phyloP scores from a whole-genome alignment of 169 alveolate genomes.

The Cryptosporidium ryanae region DNA sequence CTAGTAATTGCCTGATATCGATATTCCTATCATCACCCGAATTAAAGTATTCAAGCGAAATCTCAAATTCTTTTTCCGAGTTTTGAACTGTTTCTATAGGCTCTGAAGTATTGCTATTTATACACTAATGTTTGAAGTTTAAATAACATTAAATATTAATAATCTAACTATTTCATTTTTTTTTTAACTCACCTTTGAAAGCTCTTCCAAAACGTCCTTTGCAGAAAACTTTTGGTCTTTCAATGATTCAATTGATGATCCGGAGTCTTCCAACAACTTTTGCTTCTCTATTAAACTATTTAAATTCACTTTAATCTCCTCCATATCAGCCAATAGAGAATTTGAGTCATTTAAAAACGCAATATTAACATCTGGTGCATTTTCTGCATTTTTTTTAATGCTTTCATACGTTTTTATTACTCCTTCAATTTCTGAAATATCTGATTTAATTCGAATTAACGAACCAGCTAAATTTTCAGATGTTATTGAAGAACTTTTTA shows the following conservation, averaged over 20 bases:
- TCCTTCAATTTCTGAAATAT: slow-evolving; percentile 54
- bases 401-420: slow-evolving; percentile 24
- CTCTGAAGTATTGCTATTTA: neutral
- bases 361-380: slow-evolving; percentile 2
- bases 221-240: slow-evolving; percentile 38
- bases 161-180: neutral
- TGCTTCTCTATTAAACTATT: slow-evolving; percentile 37
- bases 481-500: slow-evolving; percentile 2
- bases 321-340: slow-evolving; percentile 27
- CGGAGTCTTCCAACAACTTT: slow-evolving; percentile 1
- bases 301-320: slow-evolving; percentile 37
- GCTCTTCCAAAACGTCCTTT: slow-evolving; percentile 45
- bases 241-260: slow-evolving; percentile 24
- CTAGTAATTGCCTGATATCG: slow-evolving; percentile 75
- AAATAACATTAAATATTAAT: neutral
- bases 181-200: slow-evolving; percentile 38
- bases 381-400: slow-evolving; percentile 2
- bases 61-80: slow-evolving; percentile 21
- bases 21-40: slow-evolving; percentile 55
- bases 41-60: slow-evolving; percentile 49
- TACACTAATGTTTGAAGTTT: neutral
- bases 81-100: neutral
- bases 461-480: slow-evolving; percentile 47
- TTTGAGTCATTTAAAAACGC: slow-evolving; percentile 32
- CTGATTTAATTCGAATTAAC: slow-evolving; percentile 51